These are phyloP conservation scores for Rhizophagus prolifer DNA, from an alignment of 192 early-diverging fungal species.

Conservation along the genomic window DNA sequence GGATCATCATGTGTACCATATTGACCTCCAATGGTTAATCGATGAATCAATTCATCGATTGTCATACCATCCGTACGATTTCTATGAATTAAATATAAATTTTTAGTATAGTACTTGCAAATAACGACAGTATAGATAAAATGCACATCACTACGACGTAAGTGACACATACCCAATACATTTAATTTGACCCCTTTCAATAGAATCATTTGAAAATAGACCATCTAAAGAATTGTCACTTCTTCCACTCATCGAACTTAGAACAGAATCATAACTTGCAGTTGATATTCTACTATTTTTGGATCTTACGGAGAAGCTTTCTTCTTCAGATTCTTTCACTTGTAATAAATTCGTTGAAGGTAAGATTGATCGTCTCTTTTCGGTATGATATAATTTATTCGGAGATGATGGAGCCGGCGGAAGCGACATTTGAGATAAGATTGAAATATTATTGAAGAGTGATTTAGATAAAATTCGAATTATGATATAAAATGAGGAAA, in stretches of 20 bases:
- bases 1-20: slow-evolving; percentile 17
- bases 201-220: not conserved
- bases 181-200: not conserved
- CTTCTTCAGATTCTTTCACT: slow-evolving; percentile 17
- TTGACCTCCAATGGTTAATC: slow-evolving; percentile 12
- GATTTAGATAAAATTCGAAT: not conserved
- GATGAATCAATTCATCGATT: slow-evolving; percentile 14
- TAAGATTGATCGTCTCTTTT: slow-evolving; percentile 10
- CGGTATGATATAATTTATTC: not conserved
- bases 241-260: not conserved
- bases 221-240: slow-evolving; percentile 3
- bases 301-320: not conserved
- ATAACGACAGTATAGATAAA: no score
- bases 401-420: not conserved
- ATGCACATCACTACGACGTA: no score
- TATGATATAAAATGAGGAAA: not conserved
- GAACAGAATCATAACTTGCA: not conserved
- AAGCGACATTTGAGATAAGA: slow-evolving; percentile 6
- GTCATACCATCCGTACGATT: not conserved
- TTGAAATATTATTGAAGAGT: not conserved
- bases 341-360: slow-evolving; percentile 9
- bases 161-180: not conserved
- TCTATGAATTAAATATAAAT: not conserved
- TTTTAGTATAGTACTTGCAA: not conserved
- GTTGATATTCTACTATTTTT: not conserved